Evolutionary conservation across 2,329 filamentous ascomycete genomes (phyloP), one percentile per base, ranked within the genome.

Genomic region (Trematosphaeria pertusa): DNA sequence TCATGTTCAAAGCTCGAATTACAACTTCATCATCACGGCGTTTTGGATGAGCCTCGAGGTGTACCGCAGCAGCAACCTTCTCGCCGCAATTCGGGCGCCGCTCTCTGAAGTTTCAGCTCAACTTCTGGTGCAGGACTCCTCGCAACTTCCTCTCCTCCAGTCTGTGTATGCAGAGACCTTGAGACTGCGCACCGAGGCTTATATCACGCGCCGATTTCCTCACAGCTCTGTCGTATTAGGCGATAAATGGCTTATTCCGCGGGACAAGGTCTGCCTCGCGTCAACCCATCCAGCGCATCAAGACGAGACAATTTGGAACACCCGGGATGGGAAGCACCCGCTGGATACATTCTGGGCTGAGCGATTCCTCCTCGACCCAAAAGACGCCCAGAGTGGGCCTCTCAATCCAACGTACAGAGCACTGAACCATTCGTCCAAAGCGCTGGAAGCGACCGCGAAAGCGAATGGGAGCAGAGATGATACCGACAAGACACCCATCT

Each of bases 81-180:
- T 48, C 10, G 8, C 15, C n/a, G 14, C 38, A 17, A 19, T 50
- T n/a, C 31, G 41, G 7, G 31, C 11, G 7, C 15, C 14, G 7
- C 31, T 34, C 31, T 7, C 7, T 34, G 8, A 17, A 7, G 8
- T 14, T 8, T 17, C 31, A n/a, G 8, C 11, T 7, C 12, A 34
- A 7, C 7, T 7, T 8, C 8, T 7, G 8, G 31, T n/a, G 12
- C 15, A 7, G 7, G 8, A 7, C 7, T 7, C 31, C 8, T 6
- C 26, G 12, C 6, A 31, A 14, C 17, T 28, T 4, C 46, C 52
- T n/a, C 50, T 74, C 0, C 48, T 74, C 3, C 70, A 69, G 30
- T 70, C 73, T 0, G 62, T 73, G 1, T 74, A 69, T 21, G 61
- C 60, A 8, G 72, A 75, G 35, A 62, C 64, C 1, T 52, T 74